Evolutionary conservation across 208 protist species (phyloP).

Genomic region (Porcisia hertigi): DNA sequence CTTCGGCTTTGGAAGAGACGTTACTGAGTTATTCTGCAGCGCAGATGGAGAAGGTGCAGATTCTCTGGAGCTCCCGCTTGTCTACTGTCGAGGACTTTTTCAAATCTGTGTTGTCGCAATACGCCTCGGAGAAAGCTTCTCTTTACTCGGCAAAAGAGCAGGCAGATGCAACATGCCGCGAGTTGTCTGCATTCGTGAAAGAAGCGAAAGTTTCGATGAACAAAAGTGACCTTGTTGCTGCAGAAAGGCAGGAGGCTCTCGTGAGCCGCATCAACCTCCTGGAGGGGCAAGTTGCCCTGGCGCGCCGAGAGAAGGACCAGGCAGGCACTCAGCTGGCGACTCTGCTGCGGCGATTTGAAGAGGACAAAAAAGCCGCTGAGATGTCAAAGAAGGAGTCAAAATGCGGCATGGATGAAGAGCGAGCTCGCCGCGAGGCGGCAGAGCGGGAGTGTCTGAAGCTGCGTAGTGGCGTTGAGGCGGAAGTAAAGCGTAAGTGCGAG

Average conservation of each 20-base stretch:
- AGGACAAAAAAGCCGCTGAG: conserved; percentile 26
- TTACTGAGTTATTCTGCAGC: not conserved
- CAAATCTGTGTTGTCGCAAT: not conserved
- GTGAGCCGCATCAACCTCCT: conserved; percentile 21
- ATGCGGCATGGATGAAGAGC: conserved; percentile 24
- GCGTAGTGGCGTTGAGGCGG: conserved; percentile 58
- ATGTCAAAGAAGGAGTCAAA: conserved; percentile 12
- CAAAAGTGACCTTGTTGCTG: conserved; percentile 25
- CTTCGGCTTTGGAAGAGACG: not conserved
- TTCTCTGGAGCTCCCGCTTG: not conserved
- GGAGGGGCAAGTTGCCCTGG: conserved; percentile 9
- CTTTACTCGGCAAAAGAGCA: conserved; percentile 21
- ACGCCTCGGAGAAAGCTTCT: not conserved
- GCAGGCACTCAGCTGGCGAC: conserved; percentile 4
- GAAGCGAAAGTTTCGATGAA: conserved; percentile 32
- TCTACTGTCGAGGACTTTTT: not conserved
- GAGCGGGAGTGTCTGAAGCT: conserved; percentile 47
- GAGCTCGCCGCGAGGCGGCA: conserved; percentile 5
- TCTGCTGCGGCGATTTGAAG: conserved; percentile 35
- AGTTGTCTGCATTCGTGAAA: conserved; percentile 36
- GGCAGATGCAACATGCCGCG: conserved; percentile 21
- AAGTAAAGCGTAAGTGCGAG: conserved; percentile 68
- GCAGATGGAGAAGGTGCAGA: not conserved
- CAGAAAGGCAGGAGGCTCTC: conserved; percentile 29
- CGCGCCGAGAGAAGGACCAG: conserved; percentile 19